Conservation (phyloP, 2,329 filamentous ascomycete genomes). For the Alternaria brassicicola region DNA sequence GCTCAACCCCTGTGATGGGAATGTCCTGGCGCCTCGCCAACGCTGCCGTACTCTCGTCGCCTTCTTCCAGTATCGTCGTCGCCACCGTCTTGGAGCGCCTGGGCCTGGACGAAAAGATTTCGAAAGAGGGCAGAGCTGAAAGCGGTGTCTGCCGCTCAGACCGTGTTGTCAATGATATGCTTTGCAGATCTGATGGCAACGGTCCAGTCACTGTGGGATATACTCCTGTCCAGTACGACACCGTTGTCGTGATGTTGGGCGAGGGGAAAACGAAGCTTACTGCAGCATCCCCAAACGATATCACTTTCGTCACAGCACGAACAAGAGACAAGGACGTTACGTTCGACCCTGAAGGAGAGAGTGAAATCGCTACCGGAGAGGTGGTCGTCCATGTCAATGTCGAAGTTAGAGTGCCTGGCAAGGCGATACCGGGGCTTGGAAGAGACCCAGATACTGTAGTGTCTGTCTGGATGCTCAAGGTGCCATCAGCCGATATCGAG, state of each 20-base stretch:
- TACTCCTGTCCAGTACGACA: slow-evolving; percentile 42
- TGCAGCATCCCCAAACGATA: slow-evolving; percentile 30
- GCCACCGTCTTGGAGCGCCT: slow-evolving; percentile 22
- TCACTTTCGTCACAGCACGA: slow-evolving; percentile 29
- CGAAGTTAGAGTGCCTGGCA: not conserved
- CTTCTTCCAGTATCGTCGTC: slow-evolving; percentile 11
- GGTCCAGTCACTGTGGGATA: slow-evolving; percentile 38
- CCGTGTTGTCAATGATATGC: slow-evolving; percentile 30
- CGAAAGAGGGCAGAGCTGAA: slow-evolving; percentile 27
- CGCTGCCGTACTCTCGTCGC: not conserved
- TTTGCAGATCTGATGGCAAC: slow-evolving; percentile 30
- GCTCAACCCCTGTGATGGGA: not conserved
- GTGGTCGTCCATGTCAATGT: not conserved
- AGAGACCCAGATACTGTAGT: not conserved
- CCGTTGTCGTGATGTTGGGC: slow-evolving; percentile 36
- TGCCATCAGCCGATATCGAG: not conserved
- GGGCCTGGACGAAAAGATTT: slow-evolving; percentile 18
- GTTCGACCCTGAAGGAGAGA: not conserved
- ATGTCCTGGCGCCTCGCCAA: slow-evolving; percentile 4
- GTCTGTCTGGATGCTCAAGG: slow-evolving; percentile 11
- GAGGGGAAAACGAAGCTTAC: slow-evolving; percentile 41
- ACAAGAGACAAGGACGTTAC: slow-evolving; percentile 7
- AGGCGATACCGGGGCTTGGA: not conserved
- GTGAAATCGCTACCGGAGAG: not conserved
- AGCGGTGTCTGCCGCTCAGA: slow-evolving; percentile 27